A percentile compares a stretch with the other conserved stretches of the same genome.
phyloP scores from a whole-genome alignment of 495 filamentous ascomycete genomes.

The Physcia stellaris region DNA sequence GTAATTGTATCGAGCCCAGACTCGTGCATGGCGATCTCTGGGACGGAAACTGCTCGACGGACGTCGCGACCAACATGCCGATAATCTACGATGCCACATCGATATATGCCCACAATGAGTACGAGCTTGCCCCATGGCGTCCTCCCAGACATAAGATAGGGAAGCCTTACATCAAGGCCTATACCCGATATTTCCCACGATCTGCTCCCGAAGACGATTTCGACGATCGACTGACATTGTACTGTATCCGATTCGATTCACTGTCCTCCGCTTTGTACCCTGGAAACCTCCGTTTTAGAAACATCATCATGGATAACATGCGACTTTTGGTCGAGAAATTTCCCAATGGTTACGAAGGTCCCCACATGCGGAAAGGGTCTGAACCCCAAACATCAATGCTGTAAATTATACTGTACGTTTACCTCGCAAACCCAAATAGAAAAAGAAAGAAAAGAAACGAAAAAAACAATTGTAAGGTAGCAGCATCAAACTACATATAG shows the following conservation, averaged over 20 bases:
- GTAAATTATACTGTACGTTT: too few species aligned
- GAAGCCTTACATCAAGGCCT: slow-evolving; percentile 16
- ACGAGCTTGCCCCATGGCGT: slow-evolving; percentile 12
- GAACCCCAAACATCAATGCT: too few species aligned
- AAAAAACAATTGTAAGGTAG: too few species aligned
- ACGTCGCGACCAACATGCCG: slow-evolving; percentile 10
- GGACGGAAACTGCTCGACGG: slow-evolving; percentile 14
- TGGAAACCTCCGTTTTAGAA: slow-evolving; percentile 13
- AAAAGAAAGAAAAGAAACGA: too few species aligned
- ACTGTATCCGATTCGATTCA: slow-evolving; percentile 13
- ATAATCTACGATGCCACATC: slow-evolving; percentile 17
- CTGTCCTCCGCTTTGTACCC: slow-evolving; percentile 10
- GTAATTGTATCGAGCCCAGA: slow-evolving; percentile 13
- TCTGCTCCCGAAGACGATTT: slow-evolving; percentile 17
- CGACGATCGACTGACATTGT: slow-evolving; percentile 19
- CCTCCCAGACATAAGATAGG: slow-evolving; percentile 14
- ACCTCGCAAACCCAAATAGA: too few species aligned
- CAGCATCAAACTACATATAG: too few species aligned
- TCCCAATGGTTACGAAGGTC: too few species aligned
- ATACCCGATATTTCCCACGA: slow-evolving; percentile 16
- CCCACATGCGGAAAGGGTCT: too few species aligned
- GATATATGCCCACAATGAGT: slow-evolving; percentile 20
- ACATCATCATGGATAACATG: slow-evolving; percentile 10
- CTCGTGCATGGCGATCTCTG: slow-evolving; percentile 19
- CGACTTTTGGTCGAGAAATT: too few species aligned